phyloP scores from a whole-genome alignment of 305 asterid genomes.

The Caryopteris hybrid region DNA sequence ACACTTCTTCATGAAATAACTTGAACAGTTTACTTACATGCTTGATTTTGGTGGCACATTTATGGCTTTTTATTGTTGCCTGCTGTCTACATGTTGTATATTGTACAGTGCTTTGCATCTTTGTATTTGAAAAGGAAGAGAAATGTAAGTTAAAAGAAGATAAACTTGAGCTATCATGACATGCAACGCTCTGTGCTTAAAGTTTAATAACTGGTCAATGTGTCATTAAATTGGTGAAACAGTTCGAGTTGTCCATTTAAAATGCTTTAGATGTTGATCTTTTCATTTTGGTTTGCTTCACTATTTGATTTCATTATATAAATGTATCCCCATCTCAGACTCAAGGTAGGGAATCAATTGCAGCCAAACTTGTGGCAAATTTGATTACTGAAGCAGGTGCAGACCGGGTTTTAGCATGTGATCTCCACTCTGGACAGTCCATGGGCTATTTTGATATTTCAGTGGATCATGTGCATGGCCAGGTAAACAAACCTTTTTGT shows the following conservation, averaged over 20 bases:
- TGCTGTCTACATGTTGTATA: background rate
- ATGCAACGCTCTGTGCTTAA: background rate
- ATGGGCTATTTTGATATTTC: conserved; percentile 85
- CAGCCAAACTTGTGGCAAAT: conserved; percentile 77
- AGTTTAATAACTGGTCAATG: background rate
- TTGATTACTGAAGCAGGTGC: conserved; percentile 78
- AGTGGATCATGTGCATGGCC: conserved; percentile 80
- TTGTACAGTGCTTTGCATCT: background rate
- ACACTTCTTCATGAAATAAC: background rate
- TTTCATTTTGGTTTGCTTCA: background rate
- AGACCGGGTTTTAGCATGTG: conserved; percentile 73
- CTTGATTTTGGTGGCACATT: background rate
- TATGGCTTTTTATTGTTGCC: background rate
- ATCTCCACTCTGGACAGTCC: conserved; percentile 83
- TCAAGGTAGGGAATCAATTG: conserved; percentile 80
- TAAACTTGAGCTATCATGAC: background rate
- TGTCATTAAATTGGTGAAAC: background rate
- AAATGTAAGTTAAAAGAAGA: background rate
- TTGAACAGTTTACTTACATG: background rate
- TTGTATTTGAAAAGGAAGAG: background rate
- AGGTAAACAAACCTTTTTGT: conserved; percentile 33
- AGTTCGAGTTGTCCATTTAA: conserved; percentile 7
- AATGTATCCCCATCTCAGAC: conserved; percentile 36
- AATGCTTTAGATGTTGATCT: background rate
- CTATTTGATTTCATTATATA: conserved; percentile 14